Conservation (phyloP, 768 basidiomycete genomes). For the Mrakia blollopis region DNA sequence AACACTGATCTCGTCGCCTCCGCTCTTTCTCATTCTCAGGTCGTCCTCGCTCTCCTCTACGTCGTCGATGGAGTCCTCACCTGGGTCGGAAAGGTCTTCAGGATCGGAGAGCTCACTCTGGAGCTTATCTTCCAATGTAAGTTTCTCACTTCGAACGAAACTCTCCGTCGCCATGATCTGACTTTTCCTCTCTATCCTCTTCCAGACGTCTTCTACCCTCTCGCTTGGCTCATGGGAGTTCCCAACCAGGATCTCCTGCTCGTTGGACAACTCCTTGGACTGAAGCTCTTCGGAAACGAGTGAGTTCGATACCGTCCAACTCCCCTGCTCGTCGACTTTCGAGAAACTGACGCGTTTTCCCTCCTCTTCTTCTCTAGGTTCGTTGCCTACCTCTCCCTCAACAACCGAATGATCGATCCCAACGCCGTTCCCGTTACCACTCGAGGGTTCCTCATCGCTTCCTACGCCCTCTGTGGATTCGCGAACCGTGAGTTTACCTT, state of each 20-base stretch:
- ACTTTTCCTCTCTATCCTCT: background rate
- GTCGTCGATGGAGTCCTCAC: constrained; percentile 60
- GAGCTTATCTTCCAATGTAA: constrained; percentile 69
- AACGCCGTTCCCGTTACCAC: constrained; percentile 44
- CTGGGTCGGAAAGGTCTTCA: constrained; percentile 78
- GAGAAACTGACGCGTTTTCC: no score
- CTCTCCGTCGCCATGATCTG: background rate
- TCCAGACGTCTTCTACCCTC: constrained; percentile 69
- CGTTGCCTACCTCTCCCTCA: constrained; percentile 18
- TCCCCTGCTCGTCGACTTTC: no score
- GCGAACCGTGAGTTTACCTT: constrained; percentile 53
- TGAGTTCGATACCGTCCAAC: no score
- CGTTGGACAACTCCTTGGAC: constrained; percentile 74
- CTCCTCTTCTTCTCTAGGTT: background rate
- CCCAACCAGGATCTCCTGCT: constrained; percentile 50
- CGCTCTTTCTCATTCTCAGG: constrained; percentile 40
- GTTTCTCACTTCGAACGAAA: background rate
- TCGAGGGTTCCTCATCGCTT: constrained; percentile 74
- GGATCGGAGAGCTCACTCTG: constrained; percentile 65
- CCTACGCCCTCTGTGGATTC: constrained; percentile 86
- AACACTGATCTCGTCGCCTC: background rate
- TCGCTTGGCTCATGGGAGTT: constrained; percentile 66
- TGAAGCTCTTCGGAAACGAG: constrained; percentile 63
- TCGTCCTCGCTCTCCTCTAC: constrained; percentile 74
- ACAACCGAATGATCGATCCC: background rate